These are phyloP conservation scores for Calonectria crousiana DNA, from an alignment of 2,329 filamentous ascomycete genomes.

Conservation along the genomic window DNA sequence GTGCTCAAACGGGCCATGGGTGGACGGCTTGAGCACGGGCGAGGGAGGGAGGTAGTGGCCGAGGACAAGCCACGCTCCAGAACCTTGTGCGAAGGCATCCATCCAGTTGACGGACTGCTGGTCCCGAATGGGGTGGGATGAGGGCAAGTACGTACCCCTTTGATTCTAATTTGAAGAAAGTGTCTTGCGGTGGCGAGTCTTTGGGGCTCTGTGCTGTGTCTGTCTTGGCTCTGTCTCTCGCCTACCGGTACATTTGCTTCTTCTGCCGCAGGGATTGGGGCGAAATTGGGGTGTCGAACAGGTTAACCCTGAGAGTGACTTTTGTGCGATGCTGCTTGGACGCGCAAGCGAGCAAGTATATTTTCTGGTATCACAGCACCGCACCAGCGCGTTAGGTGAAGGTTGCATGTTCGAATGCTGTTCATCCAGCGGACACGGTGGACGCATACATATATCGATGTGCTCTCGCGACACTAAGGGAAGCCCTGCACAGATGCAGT, in stretches of 20 bases:
- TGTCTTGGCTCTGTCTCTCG: constrained; percentile 13
- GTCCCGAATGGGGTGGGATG: neutral
- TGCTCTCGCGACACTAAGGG: neutral
- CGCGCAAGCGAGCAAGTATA: neutral
- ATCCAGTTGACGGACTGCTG: neutral
- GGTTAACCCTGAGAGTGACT: neutral
- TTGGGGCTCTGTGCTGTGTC: neutral
- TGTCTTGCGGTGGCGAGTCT: constrained; percentile 23
- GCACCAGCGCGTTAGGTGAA: neutral
- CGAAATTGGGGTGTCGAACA: constrained; percentile 6
- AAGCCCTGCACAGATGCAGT: constrained; percentile 12
- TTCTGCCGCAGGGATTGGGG: neutral
- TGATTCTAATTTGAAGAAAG: neutral
- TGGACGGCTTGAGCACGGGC: constrained; percentile 27
- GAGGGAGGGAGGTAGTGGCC: constrained; percentile 41
- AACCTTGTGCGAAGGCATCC: neutral
- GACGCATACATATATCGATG: neutral
- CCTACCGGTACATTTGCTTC: neutral
- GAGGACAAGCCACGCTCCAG: constrained; percentile 34
- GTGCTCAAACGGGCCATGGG: constrained; percentile 14
- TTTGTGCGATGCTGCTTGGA: constrained; percentile 2
- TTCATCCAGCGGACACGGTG: neutral
- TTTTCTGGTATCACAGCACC: constrained; percentile 8
- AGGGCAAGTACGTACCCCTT: constrained; percentile 5
- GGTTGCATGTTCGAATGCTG: neutral